Conservation (phyloP, 306 rosid genomes). For the Lagenaria siceraria region DNA sequence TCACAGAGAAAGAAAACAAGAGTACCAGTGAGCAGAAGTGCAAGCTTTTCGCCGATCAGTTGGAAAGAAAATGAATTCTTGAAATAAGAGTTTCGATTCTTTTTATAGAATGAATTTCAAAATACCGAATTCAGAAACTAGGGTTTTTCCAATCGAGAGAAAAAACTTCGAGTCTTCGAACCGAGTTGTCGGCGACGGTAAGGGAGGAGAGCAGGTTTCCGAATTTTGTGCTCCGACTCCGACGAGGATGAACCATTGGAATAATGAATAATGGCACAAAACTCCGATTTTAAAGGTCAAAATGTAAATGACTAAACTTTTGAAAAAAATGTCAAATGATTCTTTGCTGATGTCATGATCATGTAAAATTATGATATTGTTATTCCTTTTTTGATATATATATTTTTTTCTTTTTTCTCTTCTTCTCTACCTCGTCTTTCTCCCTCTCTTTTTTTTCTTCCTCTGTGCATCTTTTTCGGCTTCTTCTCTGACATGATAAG, state of each 20-base stretch:
- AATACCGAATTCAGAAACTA: not conserved
- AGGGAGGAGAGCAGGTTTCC: not conserved
- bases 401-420: no score
- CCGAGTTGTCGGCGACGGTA: not conserved
- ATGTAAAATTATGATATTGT: no score
- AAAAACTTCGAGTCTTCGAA: not conserved
- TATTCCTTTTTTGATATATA: no score
- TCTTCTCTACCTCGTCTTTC: no score
- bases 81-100: not conserved
- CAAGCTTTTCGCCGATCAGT: not conserved
- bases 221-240: not conserved
- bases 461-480: no score
- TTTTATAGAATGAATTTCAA: not conserved
- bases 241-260: not conserved
- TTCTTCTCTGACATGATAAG: no score
- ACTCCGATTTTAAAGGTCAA: no score
- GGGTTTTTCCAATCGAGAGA: not conserved
- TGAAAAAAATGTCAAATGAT: no score
- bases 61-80: not conserved
- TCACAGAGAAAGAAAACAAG: not conserved
- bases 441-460: no score
- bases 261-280: no score
- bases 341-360: no score
- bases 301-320: no score
- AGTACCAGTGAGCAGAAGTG: not conserved